phyloP scores from a whole-genome alignment of 2,329 filamentous ascomycete genomes.

The Diaporthe amygdali region DNA sequence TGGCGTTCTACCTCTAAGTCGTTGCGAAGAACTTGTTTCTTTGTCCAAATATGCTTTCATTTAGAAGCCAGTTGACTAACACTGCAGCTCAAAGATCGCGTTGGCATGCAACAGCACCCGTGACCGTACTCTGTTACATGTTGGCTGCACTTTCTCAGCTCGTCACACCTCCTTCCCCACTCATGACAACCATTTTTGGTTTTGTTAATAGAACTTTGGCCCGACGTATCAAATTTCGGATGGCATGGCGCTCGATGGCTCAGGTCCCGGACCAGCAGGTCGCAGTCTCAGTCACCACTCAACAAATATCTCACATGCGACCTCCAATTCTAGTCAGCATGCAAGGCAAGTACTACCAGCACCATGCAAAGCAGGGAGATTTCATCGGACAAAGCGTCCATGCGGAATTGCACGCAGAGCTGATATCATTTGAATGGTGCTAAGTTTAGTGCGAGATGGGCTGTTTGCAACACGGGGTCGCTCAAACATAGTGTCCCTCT shows the following conservation, averaged over 20 bases:
- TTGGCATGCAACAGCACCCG: not conserved
- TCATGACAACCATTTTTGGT: not conserved
- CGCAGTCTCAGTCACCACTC: not conserved
- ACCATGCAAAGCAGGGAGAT: not conserved
- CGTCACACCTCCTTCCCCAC: not conserved
- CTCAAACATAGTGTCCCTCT: not conserved
- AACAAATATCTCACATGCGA: not conserved
- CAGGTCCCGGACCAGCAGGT: too few relatives aligned
- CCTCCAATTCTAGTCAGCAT: not conserved
- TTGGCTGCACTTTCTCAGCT: not conserved
- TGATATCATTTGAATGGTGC: not conserved
- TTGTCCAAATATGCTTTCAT: not conserved
- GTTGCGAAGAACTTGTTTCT: not conserved
- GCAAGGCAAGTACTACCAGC: not conserved
- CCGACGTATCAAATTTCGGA: not conserved
- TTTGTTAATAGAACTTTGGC: not conserved
- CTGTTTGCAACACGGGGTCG: not conserved
- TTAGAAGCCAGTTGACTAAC: not conserved
- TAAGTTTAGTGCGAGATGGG: not conserved
- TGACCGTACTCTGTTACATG: not conserved
- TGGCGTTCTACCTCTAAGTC: not conserved
- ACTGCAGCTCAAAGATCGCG: not conserved
- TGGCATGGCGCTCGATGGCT: not conserved
- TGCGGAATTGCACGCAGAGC: not conserved
- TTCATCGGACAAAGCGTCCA: not conserved